These are phyloP conservation scores for Talaromyces stipitatus DNA, from an alignment of 495 filamentous ascomycete genomes.

Conservation along the genomic window DNA sequence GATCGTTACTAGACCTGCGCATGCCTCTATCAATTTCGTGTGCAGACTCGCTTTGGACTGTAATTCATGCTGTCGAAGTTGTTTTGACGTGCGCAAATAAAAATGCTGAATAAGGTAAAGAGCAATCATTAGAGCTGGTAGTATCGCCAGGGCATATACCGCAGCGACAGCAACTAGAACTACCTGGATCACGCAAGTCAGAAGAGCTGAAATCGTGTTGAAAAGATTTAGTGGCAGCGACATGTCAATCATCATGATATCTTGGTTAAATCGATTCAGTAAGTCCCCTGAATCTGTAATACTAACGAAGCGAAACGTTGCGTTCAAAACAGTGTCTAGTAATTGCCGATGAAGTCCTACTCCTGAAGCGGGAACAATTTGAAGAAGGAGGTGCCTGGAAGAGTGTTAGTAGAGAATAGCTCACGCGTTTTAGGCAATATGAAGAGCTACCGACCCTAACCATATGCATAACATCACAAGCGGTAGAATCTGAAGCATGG, in stretches of 20 bases:
- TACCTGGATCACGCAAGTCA: conserved; percentile 41
- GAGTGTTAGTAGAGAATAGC: too few relatives aligned
- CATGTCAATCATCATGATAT: conserved; percentile 52
- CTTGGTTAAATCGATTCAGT: conserved; percentile 27
- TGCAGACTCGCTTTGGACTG: conserved; percentile 56
- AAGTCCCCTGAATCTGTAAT: too few relatives aligned
- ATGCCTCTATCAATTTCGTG: conserved; percentile 57
- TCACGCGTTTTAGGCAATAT: too few relatives aligned
- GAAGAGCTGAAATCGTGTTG: conserved; percentile 26
- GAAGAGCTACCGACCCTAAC: too few relatives aligned
- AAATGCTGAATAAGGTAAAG: conserved; percentile 49
- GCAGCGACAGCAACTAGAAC: conserved; percentile 41
- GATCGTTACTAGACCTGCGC: conserved; percentile 61
- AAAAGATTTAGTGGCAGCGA: conserved; percentile 39
- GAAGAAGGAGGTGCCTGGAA: too few relatives aligned
- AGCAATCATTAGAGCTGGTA: conserved; percentile 36
- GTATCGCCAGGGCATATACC: conserved; percentile 38
- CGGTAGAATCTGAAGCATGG: too few relatives aligned
- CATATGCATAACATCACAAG: too few relatives aligned
- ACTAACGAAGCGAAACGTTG: too few relatives aligned
- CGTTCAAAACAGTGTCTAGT: too few relatives aligned
- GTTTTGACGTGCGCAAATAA: conserved; percentile 56
- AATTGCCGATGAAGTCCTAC: neutral
- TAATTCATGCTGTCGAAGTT: conserved; percentile 49
- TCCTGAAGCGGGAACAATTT: too few relatives aligned